phyloP scores from a whole-genome alignment of 768 basidiomycete species.

The Pisolithus albus region DNA sequence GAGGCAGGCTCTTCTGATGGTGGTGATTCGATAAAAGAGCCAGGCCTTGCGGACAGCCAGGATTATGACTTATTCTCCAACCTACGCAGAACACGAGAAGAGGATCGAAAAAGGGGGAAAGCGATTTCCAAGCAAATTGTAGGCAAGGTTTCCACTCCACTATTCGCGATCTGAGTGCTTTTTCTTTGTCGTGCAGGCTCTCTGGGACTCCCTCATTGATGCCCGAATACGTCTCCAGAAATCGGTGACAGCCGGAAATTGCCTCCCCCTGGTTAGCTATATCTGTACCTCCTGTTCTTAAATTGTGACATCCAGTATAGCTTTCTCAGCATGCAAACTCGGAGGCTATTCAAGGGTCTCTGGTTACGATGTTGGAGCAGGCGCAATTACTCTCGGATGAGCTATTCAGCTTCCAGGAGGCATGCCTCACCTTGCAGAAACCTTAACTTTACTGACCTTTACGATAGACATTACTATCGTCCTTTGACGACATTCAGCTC shows the following conservation, averaged over 20 bases:
- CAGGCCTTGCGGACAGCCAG: neutral
- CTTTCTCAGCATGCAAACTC: slow-evolving; percentile 21
- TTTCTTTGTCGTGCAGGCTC: slow-evolving; percentile 37
- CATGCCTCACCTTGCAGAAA: slow-evolving; percentile 21
- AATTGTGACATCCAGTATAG: slow-evolving; percentile 23
- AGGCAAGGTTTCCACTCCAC: slow-evolving; percentile 21
- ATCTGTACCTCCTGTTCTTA: neutral
- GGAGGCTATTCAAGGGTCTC: slow-evolving; percentile 37
- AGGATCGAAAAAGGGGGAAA: slow-evolving; percentile 74
- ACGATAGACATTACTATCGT: slow-evolving; percentile 38
- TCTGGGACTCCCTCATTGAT: slow-evolving; percentile 86
- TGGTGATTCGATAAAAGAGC: slow-evolving; percentile 11
- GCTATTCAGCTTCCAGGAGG: slow-evolving; percentile 63
- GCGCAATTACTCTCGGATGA: slow-evolving; percentile 57
- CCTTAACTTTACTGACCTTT: slow-evolving; percentile 9
- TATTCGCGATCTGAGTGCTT: slow-evolving; percentile 5
- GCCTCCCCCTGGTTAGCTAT: slow-evolving; percentile 53
- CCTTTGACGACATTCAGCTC: slow-evolving; percentile 40
- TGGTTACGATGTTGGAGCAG: slow-evolving; percentile 53
- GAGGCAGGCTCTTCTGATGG: slow-evolving; percentile 7
- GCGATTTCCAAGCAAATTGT: slow-evolving; percentile 83
- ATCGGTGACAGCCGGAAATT: slow-evolving; percentile 55
- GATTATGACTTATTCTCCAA: slow-evolving; percentile 43
- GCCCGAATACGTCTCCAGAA: slow-evolving; percentile 92
- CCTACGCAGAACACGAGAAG: slow-evolving; percentile 54